A percentile compares a stretch with the other conserved stretches of the same genome.
Evolutionary conservation across 2,329 filamentous ascomycete species (phyloP).

Genomic region (Epicoccum sorghinum): DNA sequence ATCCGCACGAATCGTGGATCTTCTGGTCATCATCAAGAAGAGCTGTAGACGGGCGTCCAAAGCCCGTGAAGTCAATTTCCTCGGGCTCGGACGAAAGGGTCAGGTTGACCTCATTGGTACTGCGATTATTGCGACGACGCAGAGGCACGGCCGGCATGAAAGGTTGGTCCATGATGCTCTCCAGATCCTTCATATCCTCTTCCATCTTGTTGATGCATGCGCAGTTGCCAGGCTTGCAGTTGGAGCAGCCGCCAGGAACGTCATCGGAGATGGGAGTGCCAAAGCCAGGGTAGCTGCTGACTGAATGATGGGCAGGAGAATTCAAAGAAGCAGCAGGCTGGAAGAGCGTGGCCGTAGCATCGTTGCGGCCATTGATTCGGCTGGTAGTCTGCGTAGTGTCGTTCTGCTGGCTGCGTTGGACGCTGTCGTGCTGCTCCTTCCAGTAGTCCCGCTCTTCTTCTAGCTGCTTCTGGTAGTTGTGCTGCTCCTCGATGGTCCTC

Average conservation of each 20-base stretch:
- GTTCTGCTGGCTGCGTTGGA: conserved; percentile 11
- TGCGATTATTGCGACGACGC: conserved; percentile 11
- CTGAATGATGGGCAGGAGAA: conserved; percentile 14
- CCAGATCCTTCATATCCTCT: conserved; percentile 21
- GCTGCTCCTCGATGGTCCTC: conserved; percentile 6
- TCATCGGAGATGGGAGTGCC: conserved; percentile 22
- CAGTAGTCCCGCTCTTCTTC: conserved; percentile 23
- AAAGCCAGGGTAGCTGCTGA: conserved; percentile 21
- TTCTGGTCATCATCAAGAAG: conserved; percentile 27
- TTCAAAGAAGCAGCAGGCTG: conserved; percentile 6
- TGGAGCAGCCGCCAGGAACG: conserved; percentile 30
- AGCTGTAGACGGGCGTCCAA: conserved; percentile 26
- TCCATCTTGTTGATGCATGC: conserved; percentile 41
- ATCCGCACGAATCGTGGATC: conserved; percentile 37
- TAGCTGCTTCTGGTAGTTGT: conserved; percentile 5
- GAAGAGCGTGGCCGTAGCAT: conserved; percentile 11
- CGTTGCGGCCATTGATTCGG: conserved; percentile 15
- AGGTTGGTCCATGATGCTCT: conserved; percentile 19
- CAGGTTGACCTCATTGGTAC: conserved; percentile 5
- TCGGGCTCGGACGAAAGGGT: conserved; percentile 21
- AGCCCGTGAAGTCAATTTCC: conserved; percentile 45
- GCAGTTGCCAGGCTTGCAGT: conserved; percentile 41
- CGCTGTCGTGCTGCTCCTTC: conserved; percentile 17
- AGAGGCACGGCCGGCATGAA: conserved; percentile 32
- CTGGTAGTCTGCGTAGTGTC: conserved; percentile 6